A percentile compares a stretch with the other conserved stretches of the same genome.
These are phyloP conservation scores for Yarrowia yakushimensis DNA, from an alignment of 805 yeast genomes.

Conservation along the genomic window DNA sequence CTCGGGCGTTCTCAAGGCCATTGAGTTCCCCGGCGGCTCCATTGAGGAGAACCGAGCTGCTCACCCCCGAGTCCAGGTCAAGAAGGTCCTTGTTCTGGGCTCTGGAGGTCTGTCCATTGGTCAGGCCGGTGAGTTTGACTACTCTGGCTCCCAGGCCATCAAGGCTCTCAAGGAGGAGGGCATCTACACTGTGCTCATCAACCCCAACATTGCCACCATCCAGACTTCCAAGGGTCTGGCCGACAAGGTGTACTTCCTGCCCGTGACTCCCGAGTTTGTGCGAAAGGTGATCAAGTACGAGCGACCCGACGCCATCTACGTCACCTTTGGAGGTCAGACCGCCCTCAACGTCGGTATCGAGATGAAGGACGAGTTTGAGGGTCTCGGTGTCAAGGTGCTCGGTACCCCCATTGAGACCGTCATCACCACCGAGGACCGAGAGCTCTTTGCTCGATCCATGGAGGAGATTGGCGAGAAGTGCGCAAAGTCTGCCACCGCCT, in stretches of 20 bases:
- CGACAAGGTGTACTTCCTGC: slow-evolving; percentile 94
- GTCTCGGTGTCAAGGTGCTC: slow-evolving; percentile 86
- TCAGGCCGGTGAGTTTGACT: slow-evolving; percentile 99
- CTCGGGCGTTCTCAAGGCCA: slow-evolving; percentile 58
- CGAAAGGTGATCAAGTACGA: slow-evolving; percentile 92
- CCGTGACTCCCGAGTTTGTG: slow-evolving; percentile 96
- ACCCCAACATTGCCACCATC: slow-evolving; percentile 97
- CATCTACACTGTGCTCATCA: slow-evolving; percentile 89
- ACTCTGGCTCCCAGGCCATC: slow-evolving; percentile 98
- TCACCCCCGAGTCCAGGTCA: slow-evolving; percentile 75
- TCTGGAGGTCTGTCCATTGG: slow-evolving; percentile 98
- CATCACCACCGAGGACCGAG: slow-evolving; percentile 97
- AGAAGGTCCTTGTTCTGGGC: slow-evolving; percentile 91
- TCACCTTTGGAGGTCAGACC: slow-evolving; percentile 98
- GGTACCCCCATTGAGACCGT: slow-evolving; percentile 97
- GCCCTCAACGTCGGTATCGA: slow-evolving; percentile 94
- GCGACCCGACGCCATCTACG: slow-evolving; percentile 94
- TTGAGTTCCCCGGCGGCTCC: slow-evolving; percentile 87
- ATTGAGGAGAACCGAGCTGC: slow-evolving; percentile 67
- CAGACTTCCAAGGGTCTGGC: slow-evolving; percentile 98
- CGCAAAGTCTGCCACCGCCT: slow-evolving; percentile 88
- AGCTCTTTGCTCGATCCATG: slow-evolving; percentile 90
- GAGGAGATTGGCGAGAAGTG: slow-evolving; percentile 93
- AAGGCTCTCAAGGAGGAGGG: slow-evolving; percentile 98
- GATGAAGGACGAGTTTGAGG: slow-evolving; percentile 90